Evolutionary conservation across 306 rosid genomes (phyloP), one percentile per base, ranked within the genome.

Genomic region (Trifolium fragiferum): DNA sequence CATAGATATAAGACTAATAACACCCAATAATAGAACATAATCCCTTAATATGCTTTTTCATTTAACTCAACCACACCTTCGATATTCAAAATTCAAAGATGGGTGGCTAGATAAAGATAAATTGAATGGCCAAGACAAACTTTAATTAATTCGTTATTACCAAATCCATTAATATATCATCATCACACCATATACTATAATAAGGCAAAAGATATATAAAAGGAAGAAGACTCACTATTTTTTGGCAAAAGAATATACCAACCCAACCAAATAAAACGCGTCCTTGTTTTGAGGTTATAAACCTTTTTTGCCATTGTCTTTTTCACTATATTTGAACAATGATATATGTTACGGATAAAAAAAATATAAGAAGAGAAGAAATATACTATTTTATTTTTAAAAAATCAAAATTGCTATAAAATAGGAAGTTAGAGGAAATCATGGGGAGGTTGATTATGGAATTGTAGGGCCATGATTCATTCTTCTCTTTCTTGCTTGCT

Each of bases 191-290:
- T n/a, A 51, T 37, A 63, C 7, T 16, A 55, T 37, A 40, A 46
- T 2, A 49, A 70, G 16, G 53, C 6, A 73, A 25, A 25, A 25
- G 47, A 38, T 66, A 37, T 54, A 18, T 74, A 70, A 70, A 78
- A 70, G 43, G 23, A 14, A 10, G 16, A 3, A 15, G 16, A 8
- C 25, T 63, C 23, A 0, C 27, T 55, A 27, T 53, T 69, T 62
- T 33, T 30, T 7, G 3, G 25, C 46, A 33, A 13, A 13, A 79
- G 54, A 72, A 80, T 72, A 75, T 72, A 80, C 73, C 87, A 13
- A 66, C 86, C 46, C 80, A 64, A 76, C 86, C 63, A 66, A 40
- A 81, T 85, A 76, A 81, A 84, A 77, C 96, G 89, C 89, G 85
- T 86, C 57, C 65, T 72, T 57, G 0, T 77, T 68, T 62, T 66